Percentiles rank a stretch among this genome's conserved stretches.
Evolutionary conservation across 805 yeast species (phyloP).

Genomic region (Yamadazyma nakazawae): DNA sequence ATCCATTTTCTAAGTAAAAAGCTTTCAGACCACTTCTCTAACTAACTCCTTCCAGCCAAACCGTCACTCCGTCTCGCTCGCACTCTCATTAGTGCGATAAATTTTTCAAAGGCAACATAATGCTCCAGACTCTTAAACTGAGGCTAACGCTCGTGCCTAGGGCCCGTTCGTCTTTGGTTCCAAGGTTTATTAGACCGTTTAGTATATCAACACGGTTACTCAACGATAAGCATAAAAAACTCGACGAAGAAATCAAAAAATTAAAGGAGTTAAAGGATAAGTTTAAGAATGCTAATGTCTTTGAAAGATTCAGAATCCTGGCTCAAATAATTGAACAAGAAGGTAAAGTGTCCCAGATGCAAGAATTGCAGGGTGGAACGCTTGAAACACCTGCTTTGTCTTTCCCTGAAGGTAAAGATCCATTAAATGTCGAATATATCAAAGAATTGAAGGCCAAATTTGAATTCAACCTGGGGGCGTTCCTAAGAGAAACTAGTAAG

Average conservation of each 20-base stretch:
- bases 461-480: conserved; percentile 22
- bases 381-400: conserved; percentile 16
- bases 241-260: conserved; percentile 21
- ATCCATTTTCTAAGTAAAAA: too few species aligned
- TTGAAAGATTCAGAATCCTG: conserved; percentile 22
- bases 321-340: conserved; percentile 23
- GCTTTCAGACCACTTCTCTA: not conserved
- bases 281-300: conserved; percentile 21
- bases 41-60: not conserved
- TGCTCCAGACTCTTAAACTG: conserved; percentile 4
- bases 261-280: conserved; percentile 22
- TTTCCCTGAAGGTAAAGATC: conserved; percentile 16
- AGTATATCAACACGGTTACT: conserved; percentile 5
- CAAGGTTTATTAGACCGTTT: not conserved
- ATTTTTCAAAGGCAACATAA: conserved; percentile 5
- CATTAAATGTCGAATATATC: conserved; percentile 16
- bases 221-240: conserved; percentile 10
- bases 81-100: not conserved
- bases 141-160: not conserved
- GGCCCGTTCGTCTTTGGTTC: not conserved
- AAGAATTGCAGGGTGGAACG: conserved; percentile 12
- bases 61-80: not conserved
- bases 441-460: conserved; percentile 4
- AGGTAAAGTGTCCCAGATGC: conserved; percentile 20
- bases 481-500: conserved; percentile 22